These are phyloP conservation scores for Trypanosoma vivax DNA, from an alignment of 208 protist species.

Conservation along the genomic window DNA sequence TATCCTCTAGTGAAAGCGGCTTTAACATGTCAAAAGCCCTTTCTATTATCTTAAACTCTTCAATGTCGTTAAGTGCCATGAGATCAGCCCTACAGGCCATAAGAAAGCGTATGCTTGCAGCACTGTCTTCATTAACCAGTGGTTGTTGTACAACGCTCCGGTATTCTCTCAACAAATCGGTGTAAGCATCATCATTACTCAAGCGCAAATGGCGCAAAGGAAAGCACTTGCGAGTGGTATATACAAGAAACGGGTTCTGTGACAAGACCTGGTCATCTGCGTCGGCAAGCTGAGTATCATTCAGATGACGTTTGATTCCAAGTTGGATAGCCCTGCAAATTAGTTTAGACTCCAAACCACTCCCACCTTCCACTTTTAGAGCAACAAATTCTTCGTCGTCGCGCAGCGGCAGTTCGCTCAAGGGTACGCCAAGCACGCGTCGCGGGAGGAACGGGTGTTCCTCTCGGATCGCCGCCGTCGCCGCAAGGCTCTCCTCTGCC, in stretches of 20 bases:
- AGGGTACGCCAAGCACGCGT: constrained; percentile 21
- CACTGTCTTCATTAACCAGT: constrained; percentile 6
- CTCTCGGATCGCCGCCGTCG: constrained; percentile 3
- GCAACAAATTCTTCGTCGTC: constrained; percentile 20
- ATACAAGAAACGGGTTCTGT: constrained; percentile 34
- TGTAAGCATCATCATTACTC: constrained; percentile 23
- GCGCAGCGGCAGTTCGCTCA: constrained; percentile 16
- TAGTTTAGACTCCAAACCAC: not conserved
- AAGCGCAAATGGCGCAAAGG: constrained; percentile 34
- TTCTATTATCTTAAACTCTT: constrained; percentile 7
- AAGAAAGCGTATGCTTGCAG: not conserved
- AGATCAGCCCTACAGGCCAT: constrained; percentile 11
- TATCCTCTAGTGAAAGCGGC: constrained; percentile 13
- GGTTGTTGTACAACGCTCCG: constrained; percentile 9
- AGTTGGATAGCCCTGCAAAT: constrained; percentile 2
- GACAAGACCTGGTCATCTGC: constrained; percentile 24
- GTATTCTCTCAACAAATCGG: constrained; percentile 17
- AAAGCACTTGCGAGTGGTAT: constrained; percentile 34
- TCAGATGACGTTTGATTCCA: constrained; percentile 5
- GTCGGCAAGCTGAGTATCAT: constrained; percentile 15
- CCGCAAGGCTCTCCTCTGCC: constrained; percentile 6
- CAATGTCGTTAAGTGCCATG: constrained; percentile 11
- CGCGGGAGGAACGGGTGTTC: constrained; percentile 22
- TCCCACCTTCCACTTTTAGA: not conserved
- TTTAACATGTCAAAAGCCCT: constrained; percentile 10